These are phyloP conservation scores for Juglanconis sp. DNA, from an alignment of 2,329 filamentous ascomycete species.

Conservation along the genomic window DNA sequence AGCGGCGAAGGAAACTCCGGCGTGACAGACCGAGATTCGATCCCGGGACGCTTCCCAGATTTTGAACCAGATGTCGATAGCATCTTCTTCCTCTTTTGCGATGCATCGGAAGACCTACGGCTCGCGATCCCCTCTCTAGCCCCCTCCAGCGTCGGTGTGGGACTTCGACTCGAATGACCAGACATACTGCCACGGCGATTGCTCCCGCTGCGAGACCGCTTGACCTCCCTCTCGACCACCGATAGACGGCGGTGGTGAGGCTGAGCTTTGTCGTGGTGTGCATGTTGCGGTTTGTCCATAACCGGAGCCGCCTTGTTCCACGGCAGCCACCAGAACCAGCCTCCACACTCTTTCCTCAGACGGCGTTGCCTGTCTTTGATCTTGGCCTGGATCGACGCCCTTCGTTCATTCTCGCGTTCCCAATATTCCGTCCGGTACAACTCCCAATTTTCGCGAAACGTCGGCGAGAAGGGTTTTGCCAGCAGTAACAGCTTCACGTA, in stretches of 20 bases:
- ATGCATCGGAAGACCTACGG: conserved; percentile 45
- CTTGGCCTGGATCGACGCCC: conserved; percentile 67
- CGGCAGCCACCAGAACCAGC: conserved; percentile 84
- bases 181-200: conserved; percentile 50
- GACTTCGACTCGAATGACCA: conserved; percentile 45
- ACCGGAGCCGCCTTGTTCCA: conserved; percentile 51
- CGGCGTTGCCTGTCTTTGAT: conserved; percentile 67
- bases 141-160: conserved; percentile 45
- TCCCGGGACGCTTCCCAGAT: conserved; percentile 39
- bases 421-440: conserved; percentile 91
- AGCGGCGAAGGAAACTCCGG: conserved; percentile 54
- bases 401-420: conserved; percentile 92
- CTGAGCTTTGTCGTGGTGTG: conserved; percentile 35
- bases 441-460: conserved; percentile 97
- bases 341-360: conserved; percentile 63
- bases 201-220: conserved; percentile 49
- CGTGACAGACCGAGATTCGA: conserved; percentile 51
- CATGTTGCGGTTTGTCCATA: conserved; percentile 30
- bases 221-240: conserved; percentile 43
- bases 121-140: conserved; percentile 36
- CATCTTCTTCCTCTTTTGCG: conserved; percentile 53
- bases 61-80: conserved; percentile 29
- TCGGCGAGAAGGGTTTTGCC: conserved; percentile 91
- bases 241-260: conserved; percentile 37
- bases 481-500: conserved; percentile 86